Evolutionary conservation across 257 asterid species (phyloP).

Genomic region (Ehretia macrophylla): DNA sequence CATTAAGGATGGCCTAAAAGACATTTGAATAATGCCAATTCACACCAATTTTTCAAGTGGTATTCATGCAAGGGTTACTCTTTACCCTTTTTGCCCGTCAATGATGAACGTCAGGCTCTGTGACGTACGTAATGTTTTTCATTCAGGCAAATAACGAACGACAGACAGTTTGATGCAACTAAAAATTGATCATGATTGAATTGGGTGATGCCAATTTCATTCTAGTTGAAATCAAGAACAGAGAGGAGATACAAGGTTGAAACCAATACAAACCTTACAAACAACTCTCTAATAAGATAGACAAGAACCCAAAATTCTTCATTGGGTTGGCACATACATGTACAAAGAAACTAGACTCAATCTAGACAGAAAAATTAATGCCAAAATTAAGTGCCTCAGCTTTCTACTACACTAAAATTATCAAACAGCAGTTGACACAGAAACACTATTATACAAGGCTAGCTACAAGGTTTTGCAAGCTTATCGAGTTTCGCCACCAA

Average conservation of each 20-base stretch:
- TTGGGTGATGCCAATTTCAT: not conserved
- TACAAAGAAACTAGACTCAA: not conserved
- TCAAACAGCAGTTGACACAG: not conserved
- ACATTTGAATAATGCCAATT: no score
- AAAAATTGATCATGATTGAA: not conserved
- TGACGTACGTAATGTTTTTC: no score
- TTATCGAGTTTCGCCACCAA: slow-evolving; percentile 36
- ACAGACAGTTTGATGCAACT: not conserved
- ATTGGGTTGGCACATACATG: slow-evolving; percentile 9
- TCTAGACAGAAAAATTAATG: slow-evolving; percentile 1
- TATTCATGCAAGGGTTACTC: no score
- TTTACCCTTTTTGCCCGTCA: no score
- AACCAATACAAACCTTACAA: slow-evolving; percentile 1
- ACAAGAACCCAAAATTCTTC: slow-evolving; percentile 2
- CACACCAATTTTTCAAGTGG: no score
- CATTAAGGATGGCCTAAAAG: no score
- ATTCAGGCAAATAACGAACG: no score
- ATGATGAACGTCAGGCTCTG: no score
- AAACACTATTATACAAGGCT: not conserved
- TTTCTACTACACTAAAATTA: not conserved
- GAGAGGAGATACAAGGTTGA: not conserved
- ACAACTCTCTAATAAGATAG: not conserved
- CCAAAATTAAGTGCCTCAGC: not conserved
- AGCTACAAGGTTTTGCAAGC: not conserved
- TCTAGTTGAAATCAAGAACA: not conserved